Evolutionary conservation across 305 asterid genomes (phyloP), one percentile per base, ranked within the genome.

Genomic region (Fraxinus baroniana): DNA sequence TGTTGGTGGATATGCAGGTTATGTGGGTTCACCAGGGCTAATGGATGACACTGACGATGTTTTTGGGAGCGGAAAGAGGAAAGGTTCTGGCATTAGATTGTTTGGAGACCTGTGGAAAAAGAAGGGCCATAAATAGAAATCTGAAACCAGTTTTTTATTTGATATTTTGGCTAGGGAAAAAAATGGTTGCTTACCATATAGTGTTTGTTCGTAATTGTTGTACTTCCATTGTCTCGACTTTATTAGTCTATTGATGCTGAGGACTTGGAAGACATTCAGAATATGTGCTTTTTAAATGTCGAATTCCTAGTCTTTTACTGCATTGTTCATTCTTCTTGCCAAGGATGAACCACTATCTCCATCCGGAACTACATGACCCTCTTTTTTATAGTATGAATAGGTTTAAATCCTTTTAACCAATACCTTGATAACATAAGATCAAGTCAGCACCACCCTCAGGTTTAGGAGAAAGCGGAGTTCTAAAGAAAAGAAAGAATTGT

Each of bases 91-190:
- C 13, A 92, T 94, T 36, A 92, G 78, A 86, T 92, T 87, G 94
- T 89, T 94, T 83, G 99, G 97, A 72, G 98, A 95, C 74, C 86
- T 95, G 81, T 96, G 98, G 98, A 96, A 86, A 82, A 95, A 88
- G 95, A 96, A 89, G 89, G 93, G 95, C 28, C 93, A 92, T 80
- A 95, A 94, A 77, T 93, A 90, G 90, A 57, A 55, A 28, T 12
- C 22, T n/a, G 64, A 17, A 82, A 68, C n/a, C n/a, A 20, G 24
- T 5, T 52, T 28, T 78, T 33, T 36, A 2, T 60, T 10, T 77
- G 12, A 20, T 79, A 70, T 82, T 78, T 74, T 20, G 79, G 85
- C 24, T 55, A 37, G 32, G 46, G 79, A 39, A 49, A 33, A 26
- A 78, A 83, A 84, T 87, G 89, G 88, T 81, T 80, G 37, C 87